Conservation (phyloP, 2,329 filamentous ascomycete species). For the Diaporthe sp. region DNA sequence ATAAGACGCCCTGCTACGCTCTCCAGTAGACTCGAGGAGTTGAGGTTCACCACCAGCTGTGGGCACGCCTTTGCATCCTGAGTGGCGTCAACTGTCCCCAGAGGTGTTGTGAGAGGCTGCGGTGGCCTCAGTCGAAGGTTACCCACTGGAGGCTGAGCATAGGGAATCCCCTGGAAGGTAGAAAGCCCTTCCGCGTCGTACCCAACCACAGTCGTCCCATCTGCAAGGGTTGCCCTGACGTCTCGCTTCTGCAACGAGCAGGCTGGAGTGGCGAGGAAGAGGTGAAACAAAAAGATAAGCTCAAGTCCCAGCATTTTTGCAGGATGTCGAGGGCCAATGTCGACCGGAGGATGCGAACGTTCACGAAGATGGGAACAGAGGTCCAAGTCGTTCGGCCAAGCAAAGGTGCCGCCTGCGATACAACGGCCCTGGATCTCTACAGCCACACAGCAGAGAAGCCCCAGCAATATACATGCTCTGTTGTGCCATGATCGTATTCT, state of each 20-base stretch:
- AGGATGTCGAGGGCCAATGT: background rate
- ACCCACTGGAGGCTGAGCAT: conserved; percentile 28
- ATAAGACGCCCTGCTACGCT: conserved; percentile 14
- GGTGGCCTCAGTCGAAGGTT: conserved; percentile 27
- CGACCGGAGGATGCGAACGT: background rate
- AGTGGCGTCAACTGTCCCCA: conserved; percentile 22
- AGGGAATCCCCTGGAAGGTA: conserved; percentile 30
- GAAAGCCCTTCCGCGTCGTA: conserved; percentile 24
- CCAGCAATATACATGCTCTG: background rate
- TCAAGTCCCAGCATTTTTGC: background rate
- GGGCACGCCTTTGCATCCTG: conserved; percentile 16
- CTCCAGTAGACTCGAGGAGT: conserved; percentile 25
- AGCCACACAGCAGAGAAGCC: background rate
- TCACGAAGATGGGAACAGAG: background rate
- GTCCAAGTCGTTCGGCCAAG: background rate
- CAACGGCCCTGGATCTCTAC: background rate
- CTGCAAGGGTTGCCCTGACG: conserved; percentile 23
- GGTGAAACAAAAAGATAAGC: background rate
- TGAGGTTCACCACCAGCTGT: conserved; percentile 24
- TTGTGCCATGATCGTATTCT: too few relatives aligned
- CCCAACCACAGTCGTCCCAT: conserved; percentile 23
- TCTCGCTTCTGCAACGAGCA: conserved; percentile 22
- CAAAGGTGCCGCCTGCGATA: background rate
- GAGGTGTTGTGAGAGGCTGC: conserved; percentile 12
- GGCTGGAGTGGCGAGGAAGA: background rate